Evolutionary conservation across 305 asterid genomes (phyloP).

Genomic region (Fraxinus paxiana): DNA sequence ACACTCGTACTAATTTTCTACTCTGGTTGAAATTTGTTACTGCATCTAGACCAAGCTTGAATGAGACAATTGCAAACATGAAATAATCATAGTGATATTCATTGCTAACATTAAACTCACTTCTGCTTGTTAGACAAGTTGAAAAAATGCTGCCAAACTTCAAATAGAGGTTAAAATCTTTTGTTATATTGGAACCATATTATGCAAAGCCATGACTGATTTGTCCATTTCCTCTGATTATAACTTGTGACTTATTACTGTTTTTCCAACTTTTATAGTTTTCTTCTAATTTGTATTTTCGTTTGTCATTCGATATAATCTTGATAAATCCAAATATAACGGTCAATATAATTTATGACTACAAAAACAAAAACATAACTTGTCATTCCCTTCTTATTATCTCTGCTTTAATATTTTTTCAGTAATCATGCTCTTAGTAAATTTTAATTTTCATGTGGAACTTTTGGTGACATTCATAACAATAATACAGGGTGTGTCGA

Average conservation of each 20-base stretch:
- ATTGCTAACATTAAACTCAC: background rate
- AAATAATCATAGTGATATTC: background rate
- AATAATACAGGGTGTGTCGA: background rate
- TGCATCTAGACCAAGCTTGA: background rate
- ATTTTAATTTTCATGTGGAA: background rate
- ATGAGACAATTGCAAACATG: background rate
- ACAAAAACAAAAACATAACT: background rate
- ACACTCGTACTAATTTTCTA: background rate
- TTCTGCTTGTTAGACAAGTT: background rate
- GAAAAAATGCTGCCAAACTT: background rate
- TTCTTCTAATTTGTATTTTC: background rate
- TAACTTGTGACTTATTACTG: background rate
- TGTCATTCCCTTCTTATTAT: background rate
- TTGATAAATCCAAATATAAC: background rate
- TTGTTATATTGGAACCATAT: background rate
- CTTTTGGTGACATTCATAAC: background rate
- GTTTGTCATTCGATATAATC: background rate
- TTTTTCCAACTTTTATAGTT: background rate
- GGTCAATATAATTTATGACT: background rate
- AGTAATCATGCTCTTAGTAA: background rate
- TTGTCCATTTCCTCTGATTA: background rate
- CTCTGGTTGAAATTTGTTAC: background rate
- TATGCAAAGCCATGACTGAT: background rate
- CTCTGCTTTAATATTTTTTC: background rate
- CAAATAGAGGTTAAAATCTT: background rate